Percentiles rank a stretch among this genome's conserved stretches.
Evolutionary conservation across 129 eudicot species (phyloP).

Genomic region (Logfia minima): DNA sequence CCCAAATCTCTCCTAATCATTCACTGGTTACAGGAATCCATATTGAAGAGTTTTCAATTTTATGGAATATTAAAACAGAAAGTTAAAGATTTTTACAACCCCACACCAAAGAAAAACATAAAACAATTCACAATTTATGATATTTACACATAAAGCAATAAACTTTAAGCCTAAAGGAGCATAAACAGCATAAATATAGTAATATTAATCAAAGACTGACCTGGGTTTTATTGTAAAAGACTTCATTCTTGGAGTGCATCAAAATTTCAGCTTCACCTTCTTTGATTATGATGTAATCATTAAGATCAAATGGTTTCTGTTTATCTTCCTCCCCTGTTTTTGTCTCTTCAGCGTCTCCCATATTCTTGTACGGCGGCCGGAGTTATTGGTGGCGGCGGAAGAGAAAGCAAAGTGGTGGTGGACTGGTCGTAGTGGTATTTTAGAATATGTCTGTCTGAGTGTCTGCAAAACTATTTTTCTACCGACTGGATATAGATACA

Average conservation of each 20-base stretch:
- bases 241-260: slow-evolving; percentile 84
- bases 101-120: background rate
- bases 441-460: background rate
- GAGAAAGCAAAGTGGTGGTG: slow-evolving; percentile 19
- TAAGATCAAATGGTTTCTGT: slow-evolving; percentile 49
- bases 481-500: background rate
- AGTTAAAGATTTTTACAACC: background rate
- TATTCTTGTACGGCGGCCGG: slow-evolving; percentile 22
- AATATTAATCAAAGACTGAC: slow-evolving; percentile 30
- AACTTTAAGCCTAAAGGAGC: background rate
- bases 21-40: background rate
- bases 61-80: background rate
- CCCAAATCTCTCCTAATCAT: background rate
- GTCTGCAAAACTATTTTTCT: background rate
- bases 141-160: slow-evolving; percentile 8
- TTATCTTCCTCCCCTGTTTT: slow-evolving; percentile 44
- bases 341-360: slow-evolving; percentile 33
- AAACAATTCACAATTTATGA: background rate
- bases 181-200: slow-evolving; percentile 4
- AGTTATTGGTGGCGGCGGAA: slow-evolving; percentile 19
- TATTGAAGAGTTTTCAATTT: background rate
- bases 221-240: slow-evolving; percentile 95
- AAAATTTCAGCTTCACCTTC: slow-evolving; percentile 99
- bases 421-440: background rate
- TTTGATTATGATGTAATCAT: slow-evolving; percentile 69